A percentile compares a stretch with the other conserved stretches of the same genome.
phyloP scores from a whole-genome alignment of 2,329 filamentous ascomycete species.

The Dactylellina cionopaga region DNA sequence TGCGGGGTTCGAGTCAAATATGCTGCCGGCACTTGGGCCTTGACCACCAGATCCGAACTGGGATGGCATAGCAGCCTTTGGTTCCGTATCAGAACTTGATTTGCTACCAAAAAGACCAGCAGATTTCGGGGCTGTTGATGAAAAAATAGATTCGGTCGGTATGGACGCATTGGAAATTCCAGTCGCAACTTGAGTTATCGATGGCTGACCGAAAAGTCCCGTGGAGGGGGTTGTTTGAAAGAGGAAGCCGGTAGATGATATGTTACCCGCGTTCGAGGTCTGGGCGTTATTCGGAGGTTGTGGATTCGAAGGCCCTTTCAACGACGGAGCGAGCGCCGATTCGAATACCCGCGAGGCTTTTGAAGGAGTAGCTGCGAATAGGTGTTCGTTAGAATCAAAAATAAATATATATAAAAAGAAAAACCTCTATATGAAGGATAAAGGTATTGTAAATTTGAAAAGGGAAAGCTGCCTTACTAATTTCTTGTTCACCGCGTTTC shows the following conservation, averaged over 20 bases:
- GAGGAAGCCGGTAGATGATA: not conserved
- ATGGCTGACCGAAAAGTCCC: slow-evolving; percentile 10
- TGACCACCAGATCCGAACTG: slow-evolving; percentile 28
- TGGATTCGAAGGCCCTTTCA: not conserved
- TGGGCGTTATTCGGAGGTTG: not conserved
- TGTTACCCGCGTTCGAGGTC: not conserved
- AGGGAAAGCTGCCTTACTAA: slow-evolving; percentile 12
- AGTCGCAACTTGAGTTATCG: not conserved
- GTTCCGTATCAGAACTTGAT: not conserved
- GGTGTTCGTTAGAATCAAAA: not conserved
- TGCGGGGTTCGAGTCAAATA: slow-evolving; percentile 17
- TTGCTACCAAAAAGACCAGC: slow-evolving; percentile 22
- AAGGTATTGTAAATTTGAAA: not conserved
- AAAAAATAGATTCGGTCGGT: slow-evolving; percentile 4
- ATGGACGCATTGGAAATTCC: not conserved
- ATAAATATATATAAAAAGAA: not conserved
- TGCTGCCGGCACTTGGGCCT: slow-evolving; percentile 1
- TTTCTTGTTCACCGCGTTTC: not conserved
- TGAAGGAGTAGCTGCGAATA: slow-evolving; percentile 7
- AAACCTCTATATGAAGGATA: not conserved
- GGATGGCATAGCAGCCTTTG: slow-evolving; percentile 8
- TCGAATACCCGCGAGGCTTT: slow-evolving; percentile 43
- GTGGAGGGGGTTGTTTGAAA: slow-evolving; percentile 30
- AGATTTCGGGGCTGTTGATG: slow-evolving; percentile 17
- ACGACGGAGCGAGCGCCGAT: slow-evolving; percentile 13